Conservation (phyloP, 2,329 filamentous ascomycete species). For the Paecilomyces dactylethromorphus region DNA sequence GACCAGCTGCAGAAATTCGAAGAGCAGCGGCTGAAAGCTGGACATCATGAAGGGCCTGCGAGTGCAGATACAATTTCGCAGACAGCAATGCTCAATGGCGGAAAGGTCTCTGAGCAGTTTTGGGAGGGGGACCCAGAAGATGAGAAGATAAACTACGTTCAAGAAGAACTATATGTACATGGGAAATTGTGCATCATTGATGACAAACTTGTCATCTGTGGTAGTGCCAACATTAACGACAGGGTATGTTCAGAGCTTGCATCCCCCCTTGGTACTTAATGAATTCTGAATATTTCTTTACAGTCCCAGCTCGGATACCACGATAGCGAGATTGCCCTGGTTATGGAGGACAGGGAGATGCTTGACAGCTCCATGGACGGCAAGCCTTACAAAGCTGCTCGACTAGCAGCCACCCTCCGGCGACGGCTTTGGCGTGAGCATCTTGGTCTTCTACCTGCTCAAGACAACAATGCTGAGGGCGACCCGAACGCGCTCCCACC, state of each 20-base stretch:
- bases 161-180: conserved; percentile 95
- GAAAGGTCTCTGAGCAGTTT: conserved; percentile 58
- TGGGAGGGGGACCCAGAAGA: conserved; percentile 71
- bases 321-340: conserved; percentile 83
- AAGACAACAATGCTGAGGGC: conserved; percentile 58
- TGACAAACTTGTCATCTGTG: conserved; percentile 74
- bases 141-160: conserved; percentile 83
- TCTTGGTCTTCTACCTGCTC: conserved; percentile 71
- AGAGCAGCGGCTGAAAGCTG: conserved; percentile 34
- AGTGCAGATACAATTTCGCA: conserved; percentile 60
- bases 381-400: conserved; percentile 61
- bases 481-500: conserved; percentile 74
- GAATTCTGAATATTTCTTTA: conserved; percentile 2
- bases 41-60: conserved; percentile 12
- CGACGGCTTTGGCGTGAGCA: conserved; percentile 88
- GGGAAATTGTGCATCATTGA: conserved; percentile 79
- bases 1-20: conserved; percentile 43
- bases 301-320: conserved; percentile 73
- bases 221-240: conserved; percentile 65
- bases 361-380: conserved; percentile 70
- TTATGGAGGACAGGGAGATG: conserved; percentile 70
- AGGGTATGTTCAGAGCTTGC: conserved; percentile 33
- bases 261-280: neutral
- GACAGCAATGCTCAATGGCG: conserved; percentile 69
- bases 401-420: conserved; percentile 73